A percentile compares a stretch with the other conserved stretches of the same genome.
Conservation (phyloP, 2,329 filamentous ascomycete genomes). For the Calycina herbarum region DNA sequence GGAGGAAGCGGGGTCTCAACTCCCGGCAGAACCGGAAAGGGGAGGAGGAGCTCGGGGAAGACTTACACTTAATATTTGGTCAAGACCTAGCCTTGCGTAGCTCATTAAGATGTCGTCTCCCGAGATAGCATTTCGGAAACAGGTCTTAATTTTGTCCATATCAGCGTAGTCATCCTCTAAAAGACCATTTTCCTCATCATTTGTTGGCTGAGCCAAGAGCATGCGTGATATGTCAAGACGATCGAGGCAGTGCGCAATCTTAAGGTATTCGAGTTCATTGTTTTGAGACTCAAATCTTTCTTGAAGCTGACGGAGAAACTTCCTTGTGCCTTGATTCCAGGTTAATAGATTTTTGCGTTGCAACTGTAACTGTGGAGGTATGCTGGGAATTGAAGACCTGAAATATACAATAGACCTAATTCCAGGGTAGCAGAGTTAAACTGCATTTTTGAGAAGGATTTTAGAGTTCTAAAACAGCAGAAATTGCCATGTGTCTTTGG, state of each 20-base stretch:
- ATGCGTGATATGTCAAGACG: neutral
- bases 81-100: neutral
- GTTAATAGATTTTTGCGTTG: neutral
- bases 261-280: neutral
- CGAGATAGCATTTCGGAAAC: neutral
- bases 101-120: neutral
- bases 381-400: neutral
- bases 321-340: neutral
- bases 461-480: neutral
- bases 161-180: neutral
- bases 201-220: neutral
- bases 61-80: neutral
- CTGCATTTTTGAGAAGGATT: neutral
- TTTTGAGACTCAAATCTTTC: neutral
- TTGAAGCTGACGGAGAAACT: neutral
- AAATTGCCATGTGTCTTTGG: neutral
- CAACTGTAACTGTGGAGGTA: neutral
- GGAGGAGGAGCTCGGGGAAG: too few relatives aligned
- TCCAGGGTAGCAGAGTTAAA: neutral
- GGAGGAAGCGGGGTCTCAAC: too few relatives aligned
- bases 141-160: neutral
- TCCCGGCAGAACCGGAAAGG: neutral
- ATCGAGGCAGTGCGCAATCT: neutral
- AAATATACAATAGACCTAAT: neutral
- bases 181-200: neutral